Evolutionary conservation across 1,139 yeast genomes (phyloP), one percentile per base, ranked within the genome.

Genomic region (Candida anutae): DNA sequence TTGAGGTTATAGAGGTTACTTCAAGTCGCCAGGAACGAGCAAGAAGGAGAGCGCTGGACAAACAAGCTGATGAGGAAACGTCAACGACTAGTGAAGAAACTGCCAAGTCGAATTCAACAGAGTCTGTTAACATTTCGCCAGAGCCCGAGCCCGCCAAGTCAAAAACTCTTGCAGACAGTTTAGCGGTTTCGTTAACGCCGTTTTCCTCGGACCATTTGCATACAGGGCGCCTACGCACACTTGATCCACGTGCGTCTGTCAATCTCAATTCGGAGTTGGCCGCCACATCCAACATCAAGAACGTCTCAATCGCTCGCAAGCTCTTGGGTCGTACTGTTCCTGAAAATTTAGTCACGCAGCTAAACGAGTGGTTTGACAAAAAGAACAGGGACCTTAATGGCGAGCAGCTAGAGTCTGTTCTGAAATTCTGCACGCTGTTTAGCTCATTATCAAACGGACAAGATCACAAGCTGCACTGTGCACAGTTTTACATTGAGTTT

Each of bases 1-100:
- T 38, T 5, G 39, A 38, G 21, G 45, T 39, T 3, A 33, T 36
- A 9, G 43, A 35, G 17, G 19, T 27, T 11, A 21, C 25, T 8
- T 17, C 19, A 10, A 10, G 10, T 8, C 8, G 8, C 9, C 19
- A 8, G 10, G 19, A 17, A 17, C n/a, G n/a, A n/a, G n/a, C n/a
- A n/a, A n/a, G n/a, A n/a, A n/a, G n/a, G n/a, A n/a, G n/a, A n/a
- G 19, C 19, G 10, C 19, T 10, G 8, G 10, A 17, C 10, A 10
- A 8, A 10, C 19, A 8, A 8, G 19, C 8, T 8, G 10, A 17
- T 17, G 19, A 17, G 19, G 8, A 17, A 8, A 17, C 8, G 10
- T 8, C 8, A 8, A 8, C 19, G 10, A 17, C 10, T 13, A n/a
- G n/a, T 17, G 19, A 17, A 10, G 8, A 17, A 8, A 17, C 8